phyloP scores from a whole-genome alignment of 768 basidiomycete genomes.

The Pleurotus ostreatus region DNA sequence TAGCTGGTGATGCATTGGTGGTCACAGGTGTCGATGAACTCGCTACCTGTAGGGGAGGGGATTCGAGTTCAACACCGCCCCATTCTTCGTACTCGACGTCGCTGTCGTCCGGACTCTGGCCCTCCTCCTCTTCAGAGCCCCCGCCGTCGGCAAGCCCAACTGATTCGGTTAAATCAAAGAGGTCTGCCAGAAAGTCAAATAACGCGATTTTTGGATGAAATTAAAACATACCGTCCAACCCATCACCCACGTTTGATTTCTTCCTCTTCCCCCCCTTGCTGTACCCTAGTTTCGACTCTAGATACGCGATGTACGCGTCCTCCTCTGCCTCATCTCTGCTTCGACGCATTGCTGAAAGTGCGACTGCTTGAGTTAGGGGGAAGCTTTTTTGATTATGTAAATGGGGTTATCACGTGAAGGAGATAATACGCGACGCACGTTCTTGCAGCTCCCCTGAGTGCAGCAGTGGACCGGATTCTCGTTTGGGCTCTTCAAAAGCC shows the following conservation, averaged over 20 bases:
- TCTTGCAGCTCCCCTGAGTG: too few relatives aligned
- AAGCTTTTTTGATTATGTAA: too few relatives aligned
- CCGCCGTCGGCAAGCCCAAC: conserved; percentile 9
- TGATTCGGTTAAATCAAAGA: conserved; percentile 49
- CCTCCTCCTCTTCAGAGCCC: too few relatives aligned
- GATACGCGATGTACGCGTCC: conserved; percentile 79
- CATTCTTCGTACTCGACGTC: conserved; percentile 33
- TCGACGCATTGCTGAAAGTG: conserved; percentile 10
- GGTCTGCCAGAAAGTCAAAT: conserved; percentile 31
- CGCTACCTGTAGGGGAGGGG: background rate
- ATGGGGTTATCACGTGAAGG: too few relatives aligned
- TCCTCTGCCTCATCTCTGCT: conserved; percentile 58
- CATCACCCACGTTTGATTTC: conserved; percentile 62
- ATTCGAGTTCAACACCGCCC: conserved; percentile 29
- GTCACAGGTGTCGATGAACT: too few relatives aligned
- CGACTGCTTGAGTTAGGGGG: too few relatives aligned
- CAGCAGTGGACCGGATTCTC: too few relatives aligned
- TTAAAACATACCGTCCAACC: conserved; percentile 63
- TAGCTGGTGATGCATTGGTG: too few relatives aligned
- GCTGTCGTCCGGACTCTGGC: conserved; percentile 14
- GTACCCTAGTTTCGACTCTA: conserved; percentile 76
- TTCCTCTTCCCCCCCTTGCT: conserved; percentile 38
- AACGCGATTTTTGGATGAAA: background rate
- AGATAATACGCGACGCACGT: too few relatives aligned
- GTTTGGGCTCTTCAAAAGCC: too few relatives aligned